Evolutionary conservation across 176 grass and related monocot genomes (phyloP), one percentile per base, ranked within the genome.

Genomic region (Triticum timopheevii): DNA sequence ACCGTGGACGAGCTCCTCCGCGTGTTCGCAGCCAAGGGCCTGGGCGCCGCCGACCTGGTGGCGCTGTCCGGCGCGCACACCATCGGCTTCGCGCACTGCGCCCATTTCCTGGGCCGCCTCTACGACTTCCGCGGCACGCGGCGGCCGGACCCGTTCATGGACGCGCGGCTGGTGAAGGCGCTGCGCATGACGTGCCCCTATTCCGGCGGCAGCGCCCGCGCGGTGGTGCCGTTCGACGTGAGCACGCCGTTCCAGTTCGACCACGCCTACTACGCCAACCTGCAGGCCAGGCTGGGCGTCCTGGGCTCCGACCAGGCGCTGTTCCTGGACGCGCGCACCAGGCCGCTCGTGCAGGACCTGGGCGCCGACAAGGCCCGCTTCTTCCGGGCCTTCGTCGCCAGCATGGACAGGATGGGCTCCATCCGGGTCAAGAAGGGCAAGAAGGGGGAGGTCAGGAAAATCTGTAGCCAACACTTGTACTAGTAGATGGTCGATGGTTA

Each of bases 1-100:
- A 96, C 85, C 2, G 90, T 97, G 6, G 87, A 94, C 80, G 89
- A 99, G 59, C 94, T 99, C 67, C 86, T 99, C 70, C 90, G 92
- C 49, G 85, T 90, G 77, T 99, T 99, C 88, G 85, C 87, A n/a
- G 73, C 77, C 85, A 99, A 94, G 68, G 89, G 88, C 50, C 89
- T 91, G 15, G 85, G 77, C 65, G 54, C 61, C 0, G 59, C 30
- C 20, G 86, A 91, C 92, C 79, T 94, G 50, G 85, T 91, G 36
- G 91, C 87, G n/a, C 81, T 91, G 5, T 93, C 91, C 0, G 94
- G 89, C 19, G 88, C 83, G 13, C 93, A 95, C 87, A 99, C 97
- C 33, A 89, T 99, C 16, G 94, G 97, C 1, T 99, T 92, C 89
- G 90, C 94, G 61, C 97, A 99, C 89, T 96, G 97, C 86, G 76